Conservation (phyloP, 495 filamentous ascomycete species). For the Xylaria bambusicola region DNA sequence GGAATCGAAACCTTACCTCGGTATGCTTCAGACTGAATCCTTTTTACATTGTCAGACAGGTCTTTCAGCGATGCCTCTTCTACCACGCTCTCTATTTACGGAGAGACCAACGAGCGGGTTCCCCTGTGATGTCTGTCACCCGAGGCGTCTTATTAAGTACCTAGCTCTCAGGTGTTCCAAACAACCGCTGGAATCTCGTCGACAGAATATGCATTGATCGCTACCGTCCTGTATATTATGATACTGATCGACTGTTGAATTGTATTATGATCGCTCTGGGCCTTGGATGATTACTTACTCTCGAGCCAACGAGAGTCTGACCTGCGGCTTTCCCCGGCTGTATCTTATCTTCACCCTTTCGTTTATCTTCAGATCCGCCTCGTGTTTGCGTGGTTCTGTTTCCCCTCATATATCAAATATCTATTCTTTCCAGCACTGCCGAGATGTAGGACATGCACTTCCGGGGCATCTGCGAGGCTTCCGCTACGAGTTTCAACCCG, state of each 20-base stretch:
- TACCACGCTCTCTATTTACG: too few species aligned
- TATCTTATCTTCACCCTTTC: not conserved
- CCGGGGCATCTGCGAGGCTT: not conserved
- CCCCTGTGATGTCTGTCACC: too few species aligned
- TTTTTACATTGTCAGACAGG: too few species aligned
- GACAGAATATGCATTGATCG: slow-evolving; percentile 1
- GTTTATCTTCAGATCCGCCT: not conserved
- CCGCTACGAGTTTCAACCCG: not conserved
- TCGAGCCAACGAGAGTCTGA: not conserved
- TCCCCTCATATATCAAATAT: not conserved
- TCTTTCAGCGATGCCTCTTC: too few species aligned
- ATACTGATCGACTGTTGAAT: not conserved
- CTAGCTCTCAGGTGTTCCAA: not conserved
- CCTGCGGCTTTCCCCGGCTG: not conserved
- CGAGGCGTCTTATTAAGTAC: not conserved
- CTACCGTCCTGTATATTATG: not conserved
- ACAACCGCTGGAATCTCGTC: not conserved
- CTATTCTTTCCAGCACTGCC: not conserved
- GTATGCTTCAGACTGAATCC: too few species aligned
- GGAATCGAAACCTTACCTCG: too few species aligned
- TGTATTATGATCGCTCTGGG: not conserved
- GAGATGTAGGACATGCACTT: not conserved
- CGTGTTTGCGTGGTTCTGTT: not conserved
- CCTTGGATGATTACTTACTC: too few species aligned
- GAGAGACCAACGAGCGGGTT: too few species aligned